Evolutionary conservation across 1,139 yeast species (phyloP).

Genomic region (Pneumocystis oryctolagi): DNA sequence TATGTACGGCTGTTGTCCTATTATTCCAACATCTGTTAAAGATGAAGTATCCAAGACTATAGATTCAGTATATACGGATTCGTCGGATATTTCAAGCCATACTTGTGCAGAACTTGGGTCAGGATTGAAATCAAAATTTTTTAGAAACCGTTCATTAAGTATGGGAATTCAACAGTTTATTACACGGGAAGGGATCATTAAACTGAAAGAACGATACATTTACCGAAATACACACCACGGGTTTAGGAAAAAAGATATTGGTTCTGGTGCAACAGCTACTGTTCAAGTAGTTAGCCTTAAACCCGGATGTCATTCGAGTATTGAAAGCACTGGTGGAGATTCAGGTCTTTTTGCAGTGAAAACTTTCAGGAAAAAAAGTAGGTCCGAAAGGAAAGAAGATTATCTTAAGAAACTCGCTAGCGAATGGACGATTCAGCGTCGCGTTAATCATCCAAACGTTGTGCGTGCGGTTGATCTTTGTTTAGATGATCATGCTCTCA

Average conservation of each 20-base stretch:
- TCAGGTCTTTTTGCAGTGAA: slow-evolving; percentile 47
- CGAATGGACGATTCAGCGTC: slow-evolving; percentile 62
- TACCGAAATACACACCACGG: neutral
- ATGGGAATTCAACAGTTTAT: neutral
- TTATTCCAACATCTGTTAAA: neutral
- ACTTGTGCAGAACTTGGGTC: neutral
- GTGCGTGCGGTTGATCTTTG: slow-evolving; percentile 50
- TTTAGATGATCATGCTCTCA: slow-evolving; percentile 21
- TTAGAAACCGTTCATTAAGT: neutral
- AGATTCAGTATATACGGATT: neutral
- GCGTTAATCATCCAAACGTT: slow-evolving; percentile 53
- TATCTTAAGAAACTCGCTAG: slow-evolving; percentile 57
- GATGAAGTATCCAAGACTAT: neutral
- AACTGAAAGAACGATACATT: neutral
- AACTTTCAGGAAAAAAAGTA: slow-evolving; percentile 36
- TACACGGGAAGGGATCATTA: neutral
- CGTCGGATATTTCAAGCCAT: neutral
- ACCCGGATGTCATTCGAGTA: neutral
- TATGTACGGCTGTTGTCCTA: neutral
- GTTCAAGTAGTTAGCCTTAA: neutral
- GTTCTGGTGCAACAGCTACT: neutral
- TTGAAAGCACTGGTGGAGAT: slow-evolving; percentile 8
- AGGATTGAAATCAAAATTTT: neutral
- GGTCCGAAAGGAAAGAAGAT: slow-evolving; percentile 37
- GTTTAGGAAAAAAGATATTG: neutral